A percentile compares a stretch with the other conserved stretches of the same genome.
phyloP scores from a whole-genome alignment of 1,284 basidiomycete species.

The Ceratobasidium sp. region DNA sequence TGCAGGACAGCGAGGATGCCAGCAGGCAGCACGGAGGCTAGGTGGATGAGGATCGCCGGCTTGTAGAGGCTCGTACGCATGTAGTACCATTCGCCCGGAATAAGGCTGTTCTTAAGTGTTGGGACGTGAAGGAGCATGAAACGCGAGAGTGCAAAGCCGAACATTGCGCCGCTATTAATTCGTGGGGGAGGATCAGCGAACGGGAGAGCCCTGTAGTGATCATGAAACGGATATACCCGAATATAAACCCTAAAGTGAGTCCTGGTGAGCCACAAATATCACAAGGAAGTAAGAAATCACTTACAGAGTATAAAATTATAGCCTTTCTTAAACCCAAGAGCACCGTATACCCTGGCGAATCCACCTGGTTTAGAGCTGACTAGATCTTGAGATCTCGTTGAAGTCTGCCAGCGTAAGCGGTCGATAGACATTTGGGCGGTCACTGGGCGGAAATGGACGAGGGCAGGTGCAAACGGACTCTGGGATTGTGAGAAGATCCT shows the following conservation, averaged over 20 bases:
- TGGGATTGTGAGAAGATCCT: too few relatives aligned
- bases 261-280: not conserved
- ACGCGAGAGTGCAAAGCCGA: constrained; percentile 34
- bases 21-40: constrained; percentile 26
- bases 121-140: constrained; percentile 36
- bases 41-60: constrained; percentile 34
- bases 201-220: too few relatives aligned
- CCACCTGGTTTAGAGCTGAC: too few relatives aligned
- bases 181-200: too few relatives aligned
- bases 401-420: too few relatives aligned
- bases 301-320: constrained; percentile 37
- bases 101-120: not conserved
- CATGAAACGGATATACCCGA: constrained; percentile 14
- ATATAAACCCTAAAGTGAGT: constrained; percentile 33
- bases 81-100: constrained; percentile 32
- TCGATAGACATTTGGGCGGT: too few relatives aligned
- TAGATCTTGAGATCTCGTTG: too few relatives aligned
- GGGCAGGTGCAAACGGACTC: too few relatives aligned
- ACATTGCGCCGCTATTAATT: constrained; percentile 34
- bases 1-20: constrained; percentile 45
- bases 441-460: too few relatives aligned
- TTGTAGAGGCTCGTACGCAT: constrained; percentile 10
- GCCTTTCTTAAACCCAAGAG: constrained; percentile 37
- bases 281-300: not conserved
- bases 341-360: not conserved